Percentiles rank a stretch among this genome's conserved stretches.
phyloP scores from a whole-genome alignment of 371 early-diverging fungal species.

The Dichotomocladium elegans region DNA sequence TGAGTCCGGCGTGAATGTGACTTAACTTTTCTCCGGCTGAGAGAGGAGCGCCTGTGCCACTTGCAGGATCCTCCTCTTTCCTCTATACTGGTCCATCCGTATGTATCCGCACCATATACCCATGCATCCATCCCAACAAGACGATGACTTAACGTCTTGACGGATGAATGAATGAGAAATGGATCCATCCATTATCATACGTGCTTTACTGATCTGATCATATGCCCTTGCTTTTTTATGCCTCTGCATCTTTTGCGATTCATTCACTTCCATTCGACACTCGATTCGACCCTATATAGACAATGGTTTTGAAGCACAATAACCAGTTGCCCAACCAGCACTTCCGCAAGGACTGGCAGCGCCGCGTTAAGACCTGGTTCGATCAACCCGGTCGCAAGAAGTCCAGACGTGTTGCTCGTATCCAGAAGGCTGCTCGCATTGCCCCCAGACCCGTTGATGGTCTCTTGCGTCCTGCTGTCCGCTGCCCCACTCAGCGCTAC shows the following conservation, averaged over 20 bases:
- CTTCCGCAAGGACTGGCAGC: slow-evolving; percentile 99
- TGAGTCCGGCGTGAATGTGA: too few species aligned
- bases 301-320: slow-evolving; percentile 92
- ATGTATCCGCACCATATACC: slow-evolving; percentile 1
- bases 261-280: background rate
- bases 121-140: slow-evolving; percentile 7
- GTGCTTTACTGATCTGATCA: background rate
- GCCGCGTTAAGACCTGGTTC: slow-evolving; percentile 99
- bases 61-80: slow-evolving; percentile 3
- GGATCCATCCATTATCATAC: slow-evolving; percentile 5
- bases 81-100: slow-evolving; percentile 9
- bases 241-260: background rate
- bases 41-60: background rate
- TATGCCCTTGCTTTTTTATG: slow-evolving; percentile 1
- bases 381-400: slow-evolving; percentile 97
- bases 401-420: slow-evolving; percentile 84
- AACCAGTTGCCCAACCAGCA: slow-evolving; percentile 98
- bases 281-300: slow-evolving; percentile 12
- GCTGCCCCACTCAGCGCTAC: slow-evolving; percentile 98
- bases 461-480: slow-evolving; percentile 97
- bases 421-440: slow-evolving; percentile 94
- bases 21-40: background rate
- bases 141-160: slow-evolving; percentile 5
- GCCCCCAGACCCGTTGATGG: slow-evolving; percentile 98
- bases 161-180: slow-evolving; percentile 10